Evolutionary conservation across 75 land plant genomes (phyloP), one percentile per base, ranked within the genome.

Genomic region (Selaginella moellendorffii): DNA sequence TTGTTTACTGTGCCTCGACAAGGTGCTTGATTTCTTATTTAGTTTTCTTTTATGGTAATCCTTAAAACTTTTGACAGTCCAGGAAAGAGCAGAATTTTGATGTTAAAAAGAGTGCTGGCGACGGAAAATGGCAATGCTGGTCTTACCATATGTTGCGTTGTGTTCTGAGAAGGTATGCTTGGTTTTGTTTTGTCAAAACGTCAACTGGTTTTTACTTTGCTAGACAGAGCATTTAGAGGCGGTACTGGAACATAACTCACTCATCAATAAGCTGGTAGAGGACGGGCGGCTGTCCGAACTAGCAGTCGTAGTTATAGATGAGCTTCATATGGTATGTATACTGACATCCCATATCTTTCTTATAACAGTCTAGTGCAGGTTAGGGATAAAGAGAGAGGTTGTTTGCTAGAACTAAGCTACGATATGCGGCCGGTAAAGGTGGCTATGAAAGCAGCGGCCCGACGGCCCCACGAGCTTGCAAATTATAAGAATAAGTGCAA

Each of bases 401-500:
- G 89, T 70, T 82, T 93, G 25, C 76, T 93, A 79, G 98, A 93
- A 67, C 82, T 93, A 93, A 93, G 72, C 87, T 93, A 54, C 85
- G 96, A 23, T 93, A 85, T 86, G 96, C 96, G 22, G 75, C 96
- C 69, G 96, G 98, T 53, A 87, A 84, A 76, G 88, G 87, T 30
- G 79, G 70, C 28, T 52, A 54, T 17, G 78, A 65, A 20, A 62
- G 66, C 24, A 76, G 79, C 65, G 80, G 80, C 74, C 83, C 10
- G 65, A 23, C 18, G 30, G 27, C 14, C 14, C 46, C 46, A 5
- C 42, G 12, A 84, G 80, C 69, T 65, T 93, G 62, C 98, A 93
- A 66, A 89, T 93, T 31, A 83, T 93, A 61, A 96, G 98, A 60
- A 93, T 93, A 96, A 93, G 98, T 82, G 98, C 98, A 24, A 93